These are phyloP conservation scores for Microcera coccophila DNA, from an alignment of 2,329 filamentous ascomycete genomes.

Conservation along the genomic window DNA sequence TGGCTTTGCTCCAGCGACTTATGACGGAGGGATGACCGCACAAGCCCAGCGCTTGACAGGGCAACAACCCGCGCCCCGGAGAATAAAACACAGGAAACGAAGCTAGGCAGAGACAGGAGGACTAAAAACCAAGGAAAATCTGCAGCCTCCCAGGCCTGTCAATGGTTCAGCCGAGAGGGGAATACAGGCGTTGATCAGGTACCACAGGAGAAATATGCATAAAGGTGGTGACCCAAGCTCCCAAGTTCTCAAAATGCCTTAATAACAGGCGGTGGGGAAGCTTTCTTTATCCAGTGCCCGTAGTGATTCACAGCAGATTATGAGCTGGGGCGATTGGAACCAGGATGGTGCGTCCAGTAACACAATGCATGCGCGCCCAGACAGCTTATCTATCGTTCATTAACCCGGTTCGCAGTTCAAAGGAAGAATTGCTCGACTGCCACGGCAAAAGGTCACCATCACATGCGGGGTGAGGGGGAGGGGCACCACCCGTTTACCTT, in stretches of 20 bases:
- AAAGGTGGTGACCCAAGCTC: background rate
- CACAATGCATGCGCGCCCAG: no score
- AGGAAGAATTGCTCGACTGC: no score
- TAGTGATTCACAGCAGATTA: no score
- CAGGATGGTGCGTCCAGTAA: no score
- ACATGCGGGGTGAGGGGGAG: no score
- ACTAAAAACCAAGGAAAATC: background rate
- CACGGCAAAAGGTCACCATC: no score
- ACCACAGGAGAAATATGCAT: background rate
- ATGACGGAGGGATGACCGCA: background rate
- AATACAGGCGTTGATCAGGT: background rate
- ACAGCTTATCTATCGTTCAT: no score
- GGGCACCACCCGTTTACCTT: no score
- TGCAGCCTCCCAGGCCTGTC: background rate
- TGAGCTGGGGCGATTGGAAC: no score
- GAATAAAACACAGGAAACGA: background rate
- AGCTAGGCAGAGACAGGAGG: background rate
- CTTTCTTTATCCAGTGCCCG: background rate
- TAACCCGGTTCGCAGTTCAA: no score
- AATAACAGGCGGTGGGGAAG: background rate
- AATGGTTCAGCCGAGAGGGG: background rate
- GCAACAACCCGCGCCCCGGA: background rate
- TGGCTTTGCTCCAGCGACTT: background rate
- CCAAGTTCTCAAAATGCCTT: background rate
- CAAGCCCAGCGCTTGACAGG: background rate